Evolutionary conservation across 768 basidiomycete species (phyloP), one percentile per base, ranked within the genome.

Genomic region (Podaxis rugospora): DNA sequence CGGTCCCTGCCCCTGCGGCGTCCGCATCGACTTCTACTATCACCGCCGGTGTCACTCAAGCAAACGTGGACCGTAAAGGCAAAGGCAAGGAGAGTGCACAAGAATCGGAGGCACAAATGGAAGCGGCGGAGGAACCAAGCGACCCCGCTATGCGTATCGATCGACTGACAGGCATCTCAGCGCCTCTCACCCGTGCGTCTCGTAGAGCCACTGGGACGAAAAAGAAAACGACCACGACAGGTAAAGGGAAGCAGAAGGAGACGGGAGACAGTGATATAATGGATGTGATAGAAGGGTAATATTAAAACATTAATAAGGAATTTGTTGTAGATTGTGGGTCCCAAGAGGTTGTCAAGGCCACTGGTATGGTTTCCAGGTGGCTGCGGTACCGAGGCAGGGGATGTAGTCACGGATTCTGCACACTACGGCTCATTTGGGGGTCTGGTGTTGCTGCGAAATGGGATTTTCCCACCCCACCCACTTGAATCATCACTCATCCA

Each of bases 91-190:
- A 63, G 18, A 65, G 67, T 47, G 64, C 64, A 42, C 55, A 55
- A 49, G 47, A 25, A 27, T 21, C 47, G 25, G 21, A 3, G 3
- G 44, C 18, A 36, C 37, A 13, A 32, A n/a, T 2, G 14, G 47
- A 36, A 35, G 58, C 60, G 2, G 55, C 40, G 6, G 62, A 62
- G 4, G 55, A 27, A 21, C 39, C 44, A 18, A 47, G 11, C 44
- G 55, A 32, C 55, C 62, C 32, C 28, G 56, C 9, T n/a, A 16
- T 32, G 53, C 55, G 25, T 51, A 65, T 72, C 50, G 71, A 72
- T 51, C 66, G 67, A 11, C 51, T 72, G 14, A 70, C 71, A 3
- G 70, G 71, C 13, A 52, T 69, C 9, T 62, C 66, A 36, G 67
- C 59, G 1, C 67, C 67, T 4, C 46, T 55, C 1, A 64, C 66